Base-by-base conservation (phyloP, 2,329 filamentous ascomycete species). In the Sarocladium strictum region DNA sequence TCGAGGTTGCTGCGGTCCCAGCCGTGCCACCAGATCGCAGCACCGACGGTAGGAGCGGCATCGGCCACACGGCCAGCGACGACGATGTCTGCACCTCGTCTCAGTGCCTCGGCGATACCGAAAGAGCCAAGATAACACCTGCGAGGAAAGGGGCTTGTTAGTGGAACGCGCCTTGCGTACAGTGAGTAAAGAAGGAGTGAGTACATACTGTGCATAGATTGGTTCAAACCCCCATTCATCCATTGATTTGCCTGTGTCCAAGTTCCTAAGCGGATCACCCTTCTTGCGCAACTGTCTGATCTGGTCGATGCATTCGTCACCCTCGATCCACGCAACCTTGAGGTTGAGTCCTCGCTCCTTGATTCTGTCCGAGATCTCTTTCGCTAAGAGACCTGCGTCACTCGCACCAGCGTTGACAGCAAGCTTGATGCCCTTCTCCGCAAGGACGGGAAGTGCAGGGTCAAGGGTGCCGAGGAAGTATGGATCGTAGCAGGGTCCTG, bases 11-110 rank as follows among this genome's bases (percentile, higher is more conserved):
- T 69, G 14, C 73, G 69, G 1, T 60, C 58, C 79, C 78, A 83
- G 2, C 67, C 64, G 56, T 80, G 71, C 78, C 78, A 82, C 65
- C 70, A 82, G 66, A 73, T 74, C 0, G 78, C 78, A 1, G 77
- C 76, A 0, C 74, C 79, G 47, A 82, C 78, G 0, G 79, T 77
- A 0, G 75, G 75, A 1, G 70, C 73, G 0, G 76, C 76, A 55
- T 76, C 74, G 1, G 72, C 69, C 1, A 75, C 74, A 14, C 74
- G 68, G 2, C 75, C 75, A 55, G 73, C 76, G 15, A 77, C 68
- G 47, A 77, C 64, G 19, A 77, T 73, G 53, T 76, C 71, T 3
- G 73, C 74, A 0, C 73, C 73, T 4, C 54, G 59, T 11, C 64
- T 63, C 9, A 77, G 63, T 2, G 66, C 74, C 41, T 64, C 65